Percentiles rank a stretch among this genome's conserved stretches.
These are phyloP conservation scores for Berberis thunbergii DNA, from an alignment of 164 flowering plant species.

Conservation along the genomic window DNA sequence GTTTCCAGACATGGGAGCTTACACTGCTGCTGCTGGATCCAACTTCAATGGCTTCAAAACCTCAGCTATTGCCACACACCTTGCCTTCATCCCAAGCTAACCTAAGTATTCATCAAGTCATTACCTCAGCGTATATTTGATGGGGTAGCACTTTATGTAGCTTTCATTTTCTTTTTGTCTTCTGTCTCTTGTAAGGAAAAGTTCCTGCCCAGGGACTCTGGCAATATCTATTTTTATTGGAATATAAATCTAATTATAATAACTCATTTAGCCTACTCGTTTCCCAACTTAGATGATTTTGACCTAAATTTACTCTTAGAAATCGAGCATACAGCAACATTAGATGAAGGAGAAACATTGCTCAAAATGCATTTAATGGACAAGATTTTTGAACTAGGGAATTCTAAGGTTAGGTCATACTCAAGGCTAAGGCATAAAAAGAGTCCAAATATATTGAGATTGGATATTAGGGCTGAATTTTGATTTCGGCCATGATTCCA, in stretches of 20 bases:
- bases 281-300: background rate
- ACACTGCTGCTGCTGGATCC: slow-evolving; percentile 40
- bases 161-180: background rate
- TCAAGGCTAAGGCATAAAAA: too few species aligned
- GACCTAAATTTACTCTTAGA: too few species aligned
- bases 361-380: too few species aligned
- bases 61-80: slow-evolving; percentile 21
- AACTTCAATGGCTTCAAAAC: slow-evolving; percentile 43
- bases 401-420: too few species aligned
- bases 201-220: background rate
- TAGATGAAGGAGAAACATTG: too few species aligned
- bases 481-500: too few species aligned
- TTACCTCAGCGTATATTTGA: background rate
- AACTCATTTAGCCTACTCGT: background rate
- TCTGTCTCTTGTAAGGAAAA: slow-evolving; percentile 2
- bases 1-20: slow-evolving; percentile 57
- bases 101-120: background rate
- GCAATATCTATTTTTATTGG: background rate
- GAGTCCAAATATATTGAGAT: too few species aligned
- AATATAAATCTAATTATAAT: background rate
- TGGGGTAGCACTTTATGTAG: background rate
- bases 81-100: slow-evolving; percentile 13
- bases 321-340: too few species aligned
- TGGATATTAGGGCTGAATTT: too few species aligned
- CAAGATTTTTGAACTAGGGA: too few species aligned